Evolutionary conservation across 441 rosid species (phyloP).

Genomic region (Erodium texanum): DNA sequence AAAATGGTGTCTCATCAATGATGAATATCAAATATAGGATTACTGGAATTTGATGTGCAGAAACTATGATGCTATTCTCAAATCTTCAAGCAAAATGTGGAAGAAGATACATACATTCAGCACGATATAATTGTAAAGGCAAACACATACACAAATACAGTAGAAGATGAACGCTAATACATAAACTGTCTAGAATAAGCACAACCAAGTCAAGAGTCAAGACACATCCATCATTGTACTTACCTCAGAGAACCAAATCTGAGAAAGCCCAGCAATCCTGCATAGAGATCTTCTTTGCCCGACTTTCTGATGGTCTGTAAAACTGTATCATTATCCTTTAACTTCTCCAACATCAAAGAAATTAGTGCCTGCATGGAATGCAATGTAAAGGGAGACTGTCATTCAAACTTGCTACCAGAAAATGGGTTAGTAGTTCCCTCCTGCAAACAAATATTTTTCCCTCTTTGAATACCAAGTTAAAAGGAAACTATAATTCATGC

Average conservation of each 20-base stretch:
- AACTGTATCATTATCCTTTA: slow-evolving; percentile 50
- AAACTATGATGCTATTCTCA: neutral
- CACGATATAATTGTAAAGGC: slow-evolving; percentile 1
- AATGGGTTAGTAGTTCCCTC: neutral
- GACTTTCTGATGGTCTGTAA: slow-evolving; percentile 54
- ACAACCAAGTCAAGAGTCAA: neutral
- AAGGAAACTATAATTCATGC: neutral
- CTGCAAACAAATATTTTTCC: too few species aligned
- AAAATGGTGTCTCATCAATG: slow-evolving; percentile 15
- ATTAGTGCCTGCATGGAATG: slow-evolving; percentile 39
- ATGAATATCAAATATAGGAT: neutral
- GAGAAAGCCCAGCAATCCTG: slow-evolving; percentile 59
- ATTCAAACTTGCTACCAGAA: slow-evolving; percentile 13
- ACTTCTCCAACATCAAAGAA: slow-evolving; percentile 52
- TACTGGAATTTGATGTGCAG: neutral
- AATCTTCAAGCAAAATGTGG: neutral
- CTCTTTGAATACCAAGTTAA: too few species aligned
- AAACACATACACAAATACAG: neutral
- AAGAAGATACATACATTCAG: neutral
- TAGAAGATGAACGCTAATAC: neutral
- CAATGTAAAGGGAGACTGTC: slow-evolving; percentile 3
- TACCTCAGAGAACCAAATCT: slow-evolving; percentile 51
- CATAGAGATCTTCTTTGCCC: slow-evolving; percentile 77
- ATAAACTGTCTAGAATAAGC: too few species aligned
- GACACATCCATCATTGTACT: slow-evolving; percentile 6